Base-by-base conservation (phyloP, 192 early-diverging fungal species). In the Coemansia umbellata region DNA sequence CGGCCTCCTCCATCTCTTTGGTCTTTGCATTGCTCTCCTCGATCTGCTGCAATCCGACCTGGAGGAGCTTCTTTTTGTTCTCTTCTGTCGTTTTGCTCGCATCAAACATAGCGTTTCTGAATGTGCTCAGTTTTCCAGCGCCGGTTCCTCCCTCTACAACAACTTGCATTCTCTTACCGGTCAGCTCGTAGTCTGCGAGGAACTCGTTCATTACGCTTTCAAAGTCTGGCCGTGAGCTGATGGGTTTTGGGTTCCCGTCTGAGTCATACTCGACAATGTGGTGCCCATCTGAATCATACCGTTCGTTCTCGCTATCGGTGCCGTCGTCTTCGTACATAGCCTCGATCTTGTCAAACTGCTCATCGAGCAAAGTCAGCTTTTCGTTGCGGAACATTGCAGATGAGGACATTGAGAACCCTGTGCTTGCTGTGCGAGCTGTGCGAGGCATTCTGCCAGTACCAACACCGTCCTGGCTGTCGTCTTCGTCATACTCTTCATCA, bases 381-480 rank as follows among this genome's bases (percentile, higher is more conserved):
- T 86, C 85, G 64, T 94, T 97, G 66, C 96, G 86, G 74, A 85
- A 89, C 91, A 97, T 89, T 35, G 87, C 85, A 5, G 92, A 92
- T 14, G 93, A 93, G 1, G 92, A 87, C 90, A 97, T 92, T 8
- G 94, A 95, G 24, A 89, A 85, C 15, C 78, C 76, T 2, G 85
- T 76, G 43, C 77, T 75, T 11, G 62, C 69, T 45, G 48, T 75
- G 40, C 33, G 77, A 32, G 80, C 42, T 63, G 78, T 31, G 59
- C 64, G 53, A 52, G 43, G 23, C 43, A 22, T 27, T 4, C 74
- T 66, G 62, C 55, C 63, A 23, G 50, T 32, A 19, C 49, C 47
- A 15, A 35, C 31, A 3, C 17, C 39, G 26, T 14, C 37, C 27
- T 37, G n/a, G 27, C 15, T 44, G 23, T 26, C 41, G 23, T 56